phyloP scores from a whole-genome alignment of 2,329 filamentous ascomycete genomes.

The Pseudocercospora fijiensis region DNA sequence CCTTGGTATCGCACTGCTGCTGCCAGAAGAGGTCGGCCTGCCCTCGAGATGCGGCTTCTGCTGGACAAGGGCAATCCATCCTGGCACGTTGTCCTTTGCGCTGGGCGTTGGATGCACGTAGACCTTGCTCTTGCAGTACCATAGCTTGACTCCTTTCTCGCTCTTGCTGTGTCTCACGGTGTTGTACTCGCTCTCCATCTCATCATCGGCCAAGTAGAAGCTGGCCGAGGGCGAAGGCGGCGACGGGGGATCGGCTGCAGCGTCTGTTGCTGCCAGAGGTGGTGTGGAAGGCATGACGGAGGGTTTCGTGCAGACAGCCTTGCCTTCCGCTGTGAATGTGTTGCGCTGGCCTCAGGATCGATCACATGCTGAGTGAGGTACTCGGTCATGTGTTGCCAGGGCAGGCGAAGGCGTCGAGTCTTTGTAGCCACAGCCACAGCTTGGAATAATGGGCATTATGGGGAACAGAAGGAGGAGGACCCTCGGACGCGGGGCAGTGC shows the following conservation, averaged over 20 bases:
- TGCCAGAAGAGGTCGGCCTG: constrained; percentile 12
- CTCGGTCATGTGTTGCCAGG: not conserved
- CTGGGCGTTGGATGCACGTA: constrained; percentile 94
- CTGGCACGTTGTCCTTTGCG: constrained; percentile 90
- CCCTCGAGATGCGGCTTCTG: constrained; percentile 63
- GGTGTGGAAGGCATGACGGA: constrained; percentile 23
- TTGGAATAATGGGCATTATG: not conserved
- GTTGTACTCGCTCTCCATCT: constrained; percentile 92
- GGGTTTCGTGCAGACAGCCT: not conserved
- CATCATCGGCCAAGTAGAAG: constrained; percentile 94
- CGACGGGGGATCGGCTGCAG: constrained; percentile 26
- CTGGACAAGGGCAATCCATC: constrained; percentile 89
- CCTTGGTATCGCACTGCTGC: constrained; percentile 39
- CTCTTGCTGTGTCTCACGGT: constrained; percentile 75
- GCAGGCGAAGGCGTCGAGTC: not conserved
- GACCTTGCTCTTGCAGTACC: constrained; percentile 98
- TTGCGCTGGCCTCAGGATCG: not conserved
- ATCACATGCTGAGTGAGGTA: not conserved
- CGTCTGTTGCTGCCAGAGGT: constrained; percentile 11
- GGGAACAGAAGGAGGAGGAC: too few relatives aligned
- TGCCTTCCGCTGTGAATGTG: not conserved
- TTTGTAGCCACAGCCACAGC: not conserved
- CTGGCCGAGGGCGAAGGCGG: constrained; percentile 76
- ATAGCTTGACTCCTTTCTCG: constrained; percentile 76
- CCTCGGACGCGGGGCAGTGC: not conserved